Base-by-base conservation (phyloP, 1,284 basidiomycete species). In the Leccinum holopus region DNA sequence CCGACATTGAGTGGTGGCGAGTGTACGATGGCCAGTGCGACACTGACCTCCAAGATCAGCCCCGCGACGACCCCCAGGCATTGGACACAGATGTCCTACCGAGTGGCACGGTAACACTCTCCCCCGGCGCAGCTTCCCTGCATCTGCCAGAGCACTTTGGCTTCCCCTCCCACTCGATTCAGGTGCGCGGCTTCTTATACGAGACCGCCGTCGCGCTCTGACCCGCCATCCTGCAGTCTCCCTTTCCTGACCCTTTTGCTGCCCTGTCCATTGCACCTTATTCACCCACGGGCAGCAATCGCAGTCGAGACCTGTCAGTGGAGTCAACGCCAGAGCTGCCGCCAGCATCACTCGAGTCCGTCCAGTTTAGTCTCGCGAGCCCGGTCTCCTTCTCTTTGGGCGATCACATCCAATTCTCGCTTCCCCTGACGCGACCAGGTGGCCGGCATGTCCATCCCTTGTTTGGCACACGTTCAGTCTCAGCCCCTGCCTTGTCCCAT, bases 1-100 rank as follows among this genome's bases (percentile, higher is more conserved):
- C 88, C 47, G 90, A 92, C 78, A 87, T 92, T 69, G 89, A 91
- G 73, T 92, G 90, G 90, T 92, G 90, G 90, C 83, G 81, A 68
- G 88, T 92, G 66, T 77, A 82, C 66, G 87, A 86, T 63, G 86
- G 87, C 63, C 90, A 92, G 76, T 80, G 80, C 73, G 81, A 84
- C 70, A 69, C 75, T 59, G 77, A 79, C 65, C 72, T 72, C 66
- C 80, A 77, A 63, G 79, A 75, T 67, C 76, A 69, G 25, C 61
- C 65, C 59, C 68, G 67, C 12, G 71, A 72, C 16, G 68, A 67
- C 44, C 63, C 60, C 58, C 67, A 62, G 58, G 64, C 62, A 32
- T 68, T 69, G 60, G 67, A 63, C 18, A 16, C 56, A 9, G 61
- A 66, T 57, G 57, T 63, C 61, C 63, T 66, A 39, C 63, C 54